phyloP scores from a whole-genome alignment of 768 basidiomycete genomes.

The Pholiota microspora region DNA sequence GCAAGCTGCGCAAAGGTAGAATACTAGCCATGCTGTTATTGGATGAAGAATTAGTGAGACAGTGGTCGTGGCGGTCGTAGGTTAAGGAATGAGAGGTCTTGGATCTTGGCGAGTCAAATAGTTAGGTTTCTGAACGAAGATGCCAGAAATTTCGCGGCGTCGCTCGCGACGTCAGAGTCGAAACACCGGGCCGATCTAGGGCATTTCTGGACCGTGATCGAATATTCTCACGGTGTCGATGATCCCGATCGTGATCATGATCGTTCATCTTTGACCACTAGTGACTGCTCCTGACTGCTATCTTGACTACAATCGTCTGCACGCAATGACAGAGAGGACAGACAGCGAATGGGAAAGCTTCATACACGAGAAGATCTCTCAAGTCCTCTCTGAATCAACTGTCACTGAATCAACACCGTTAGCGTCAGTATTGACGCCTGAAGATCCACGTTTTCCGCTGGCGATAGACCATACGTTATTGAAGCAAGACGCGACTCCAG shows the following conservation, averaged over 20 bases:
- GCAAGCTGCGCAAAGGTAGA: background rate
- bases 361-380: conserved; percentile 26
- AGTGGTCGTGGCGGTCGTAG: background rate
- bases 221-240: too few relatives aligned
- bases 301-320: too few relatives aligned
- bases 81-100: background rate
- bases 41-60: background rate
- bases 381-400: conserved; percentile 20
- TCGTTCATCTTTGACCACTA: too few relatives aligned
- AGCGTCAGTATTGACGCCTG: conserved; percentile 23
- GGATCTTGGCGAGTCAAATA: background rate
- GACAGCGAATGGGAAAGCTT: conserved; percentile 32
- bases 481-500: conserved; percentile 6
- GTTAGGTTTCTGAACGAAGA: conserved; percentile 1
- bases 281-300: too few relatives aligned
- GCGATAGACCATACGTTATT: conserved; percentile 4
- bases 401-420: conserved; percentile 15
- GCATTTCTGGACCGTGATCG: background rate
- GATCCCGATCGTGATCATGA: background rate
- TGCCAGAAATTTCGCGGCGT: conserved; percentile 14
- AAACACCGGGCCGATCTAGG: background rate
- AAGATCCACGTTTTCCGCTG: conserved; percentile 31
- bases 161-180: background rate
- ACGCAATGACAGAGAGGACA: conserved; percentile 21
- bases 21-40: background rate